Evolutionary conservation across 495 filamentous ascomycete genomes (phyloP).

Genomic region (Achaetomiella virescens): DNA sequence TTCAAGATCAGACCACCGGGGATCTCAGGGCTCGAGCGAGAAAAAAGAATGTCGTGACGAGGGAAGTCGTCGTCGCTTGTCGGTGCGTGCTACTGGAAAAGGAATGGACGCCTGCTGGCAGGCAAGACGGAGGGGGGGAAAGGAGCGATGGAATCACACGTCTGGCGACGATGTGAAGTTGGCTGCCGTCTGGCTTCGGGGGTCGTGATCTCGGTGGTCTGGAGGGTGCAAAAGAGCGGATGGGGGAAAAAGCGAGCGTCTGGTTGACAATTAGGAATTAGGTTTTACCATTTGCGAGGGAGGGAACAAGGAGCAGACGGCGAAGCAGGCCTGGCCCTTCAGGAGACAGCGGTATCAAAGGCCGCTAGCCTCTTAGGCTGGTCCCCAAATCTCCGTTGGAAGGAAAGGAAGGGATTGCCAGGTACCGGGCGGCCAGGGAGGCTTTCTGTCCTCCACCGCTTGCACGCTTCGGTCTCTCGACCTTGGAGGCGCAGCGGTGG

Average conservation of each 20-base stretch:
- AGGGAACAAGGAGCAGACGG: conserved; percentile 5
- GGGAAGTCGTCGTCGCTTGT: conserved; percentile 15
- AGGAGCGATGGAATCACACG: conserved; percentile 34
- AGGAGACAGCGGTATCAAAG: conserved; percentile 12
- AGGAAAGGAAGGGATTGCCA: conserved; percentile 18
- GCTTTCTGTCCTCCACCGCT: neutral
- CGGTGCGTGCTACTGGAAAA: conserved; percentile 24
- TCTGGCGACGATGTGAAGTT: conserved; percentile 28
- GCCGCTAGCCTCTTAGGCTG: conserved; percentile 4
- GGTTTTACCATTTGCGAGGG: conserved; percentile 11
- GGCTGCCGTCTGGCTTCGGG: conserved; percentile 21
- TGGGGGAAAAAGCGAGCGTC: conserved; percentile 13
- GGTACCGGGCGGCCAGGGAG: conserved; percentile 13
- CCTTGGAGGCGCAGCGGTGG: conserved; percentile 12
- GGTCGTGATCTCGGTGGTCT: conserved; percentile 2
- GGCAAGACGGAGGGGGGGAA: conserved; percentile 31
- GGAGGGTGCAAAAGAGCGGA: conserved; percentile 17
- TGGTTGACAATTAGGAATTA: conserved; percentile 20
- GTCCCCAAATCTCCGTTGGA: conserved; percentile 29
- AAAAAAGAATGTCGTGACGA: conserved; percentile 28
- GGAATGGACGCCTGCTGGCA: conserved; percentile 45
- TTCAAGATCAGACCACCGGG: conserved; percentile 9
- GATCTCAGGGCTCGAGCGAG: conserved; percentile 1
- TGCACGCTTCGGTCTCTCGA: conserved; percentile 3
- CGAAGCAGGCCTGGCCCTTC: conserved; percentile 12